A percentile compares a stretch with the other conserved stretches of the same genome.
These are phyloP conservation scores for Cicer judaicum DNA, from an alignment of 306 rosid genomes.

Conservation along the genomic window DNA sequence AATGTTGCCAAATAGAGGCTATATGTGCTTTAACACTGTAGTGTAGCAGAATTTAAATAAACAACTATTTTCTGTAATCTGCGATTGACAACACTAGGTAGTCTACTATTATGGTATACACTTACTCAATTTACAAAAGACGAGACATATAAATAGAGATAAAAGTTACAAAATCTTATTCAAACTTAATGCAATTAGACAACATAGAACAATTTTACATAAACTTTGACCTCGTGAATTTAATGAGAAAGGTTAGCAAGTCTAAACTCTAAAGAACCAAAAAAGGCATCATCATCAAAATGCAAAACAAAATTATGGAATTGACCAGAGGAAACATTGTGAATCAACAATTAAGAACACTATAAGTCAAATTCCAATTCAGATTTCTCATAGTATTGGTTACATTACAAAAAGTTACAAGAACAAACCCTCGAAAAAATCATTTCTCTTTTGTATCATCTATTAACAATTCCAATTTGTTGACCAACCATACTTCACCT, in stretches of 20 bases:
- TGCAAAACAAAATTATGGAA: neutral
- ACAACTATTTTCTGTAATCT: too few species aligned
- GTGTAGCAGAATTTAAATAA: too few species aligned
- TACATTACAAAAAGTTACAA: slow-evolving; percentile 14
- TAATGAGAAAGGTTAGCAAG: slow-evolving; percentile 12
- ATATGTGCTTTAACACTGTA: too few species aligned
- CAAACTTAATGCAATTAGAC: neutral
- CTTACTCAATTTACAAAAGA: neutral
- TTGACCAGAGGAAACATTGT: neutral
- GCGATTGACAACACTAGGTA: too few species aligned
- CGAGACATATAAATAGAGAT: neutral
- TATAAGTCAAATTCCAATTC: neutral
- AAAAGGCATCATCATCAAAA: slow-evolving; percentile 8
- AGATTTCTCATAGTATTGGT: slow-evolving; percentile 22
- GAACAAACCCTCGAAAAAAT: slow-evolving; percentile 6
- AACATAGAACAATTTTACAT: slow-evolving; percentile 16
- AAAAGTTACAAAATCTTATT: neutral
- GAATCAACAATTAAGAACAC: slow-evolving; percentile 25
- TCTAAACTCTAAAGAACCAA: slow-evolving; percentile 15
- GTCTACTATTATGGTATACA: neutral
- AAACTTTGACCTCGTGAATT: slow-evolving; percentile 2
- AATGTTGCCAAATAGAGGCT: too few species aligned
- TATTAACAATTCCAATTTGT: neutral
- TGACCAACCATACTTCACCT: slow-evolving; percentile 2
- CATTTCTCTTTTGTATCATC: slow-evolving; percentile 24